phyloP scores from a whole-genome alignment of 2,329 filamentous ascomycete species.

The Salinomyces thailandicus region DNA sequence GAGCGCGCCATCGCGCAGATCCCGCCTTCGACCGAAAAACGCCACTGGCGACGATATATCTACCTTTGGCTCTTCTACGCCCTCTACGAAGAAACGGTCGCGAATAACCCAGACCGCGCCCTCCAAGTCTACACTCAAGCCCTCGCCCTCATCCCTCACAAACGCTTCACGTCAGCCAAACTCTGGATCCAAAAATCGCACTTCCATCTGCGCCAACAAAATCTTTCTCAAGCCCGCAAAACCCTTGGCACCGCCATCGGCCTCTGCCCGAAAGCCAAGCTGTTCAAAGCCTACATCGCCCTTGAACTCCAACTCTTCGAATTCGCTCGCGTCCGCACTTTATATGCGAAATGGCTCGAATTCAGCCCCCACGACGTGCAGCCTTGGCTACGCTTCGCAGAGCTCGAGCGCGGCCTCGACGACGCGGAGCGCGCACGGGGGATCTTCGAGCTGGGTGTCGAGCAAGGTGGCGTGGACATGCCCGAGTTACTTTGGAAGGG shows the following conservation, averaged over 20 bases:
- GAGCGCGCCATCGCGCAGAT: constrained; percentile 92
- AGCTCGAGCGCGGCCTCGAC: constrained; percentile 82
- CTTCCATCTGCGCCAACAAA: constrained; percentile 80
- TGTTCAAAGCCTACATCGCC: constrained; percentile 89
- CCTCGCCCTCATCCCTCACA: constrained; percentile 80
- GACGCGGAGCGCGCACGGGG: constrained; percentile 78
- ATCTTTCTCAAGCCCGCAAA: constrained; percentile 73
- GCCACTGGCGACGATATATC: constrained; percentile 94
- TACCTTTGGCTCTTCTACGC: constrained; percentile 98
- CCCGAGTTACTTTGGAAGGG: constrained; percentile 95
- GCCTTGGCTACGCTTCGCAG: constrained; percentile 93
- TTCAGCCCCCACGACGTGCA: constrained; percentile 85
- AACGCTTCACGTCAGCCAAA: constrained; percentile 95
- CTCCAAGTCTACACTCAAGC: constrained; percentile 87
- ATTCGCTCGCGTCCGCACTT: constrained; percentile 77
- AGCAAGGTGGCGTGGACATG: constrained; percentile 82
- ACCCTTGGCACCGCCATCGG: constrained; percentile 82
- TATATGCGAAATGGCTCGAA: constrained; percentile 90
- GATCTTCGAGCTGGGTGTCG: constrained; percentile 84
- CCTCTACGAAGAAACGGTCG: constrained; percentile 83
- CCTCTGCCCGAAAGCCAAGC: constrained; percentile 89
- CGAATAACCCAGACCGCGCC: constrained; percentile 65
- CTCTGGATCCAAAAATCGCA: constrained; percentile 89
- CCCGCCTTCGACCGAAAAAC: constrained; percentile 89
- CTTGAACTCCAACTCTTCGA: constrained; percentile 90